These are phyloP conservation scores for Acanthamoeba castellanii DNA, from an alignment of 208 protist genomes.

Conservation along the genomic window DNA sequence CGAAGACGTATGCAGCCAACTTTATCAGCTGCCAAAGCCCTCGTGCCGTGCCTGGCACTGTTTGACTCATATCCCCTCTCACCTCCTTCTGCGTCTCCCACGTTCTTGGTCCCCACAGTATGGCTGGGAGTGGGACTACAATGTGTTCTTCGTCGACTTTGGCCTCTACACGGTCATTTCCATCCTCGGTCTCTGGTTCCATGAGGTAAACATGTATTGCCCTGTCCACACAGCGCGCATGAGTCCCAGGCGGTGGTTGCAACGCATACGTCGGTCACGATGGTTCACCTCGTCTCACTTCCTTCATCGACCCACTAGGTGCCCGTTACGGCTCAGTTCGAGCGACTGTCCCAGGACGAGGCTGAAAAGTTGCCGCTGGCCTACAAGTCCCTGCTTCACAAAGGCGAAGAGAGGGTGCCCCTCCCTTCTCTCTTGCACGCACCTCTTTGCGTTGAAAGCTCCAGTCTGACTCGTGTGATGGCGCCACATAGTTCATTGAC, in stretches of 20 bases:
- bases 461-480: not conserved
- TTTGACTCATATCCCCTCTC: not conserved
- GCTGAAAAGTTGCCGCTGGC: not conserved
- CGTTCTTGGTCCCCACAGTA: not conserved
- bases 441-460: not conserved
- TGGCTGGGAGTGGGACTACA: slow-evolving; percentile 51
- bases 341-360: not conserved
- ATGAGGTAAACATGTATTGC: not conserved
- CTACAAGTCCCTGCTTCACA: not conserved
- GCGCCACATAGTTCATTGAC: not conserved
- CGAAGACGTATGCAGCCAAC: not conserved
- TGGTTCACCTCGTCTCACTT: not conserved
- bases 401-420: not conserved
- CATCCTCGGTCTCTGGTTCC: slow-evolving; percentile 61
- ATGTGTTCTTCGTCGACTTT: slow-evolving; percentile 39
- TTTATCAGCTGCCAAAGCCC: not conserved
- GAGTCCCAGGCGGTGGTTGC: too few relatives aligned
- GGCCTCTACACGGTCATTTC: slow-evolving; percentile 12
- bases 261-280: too few relatives aligned
- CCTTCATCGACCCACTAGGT: not conserved
- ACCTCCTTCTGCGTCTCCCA: not conserved
- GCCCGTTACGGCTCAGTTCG: not conserved
- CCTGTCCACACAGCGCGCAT: too few relatives aligned
- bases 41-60: not conserved
- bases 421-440: not conserved